Evolutionary conservation across 768 basidiomycete species (phyloP).

Genomic region (Mycena venus): DNA sequence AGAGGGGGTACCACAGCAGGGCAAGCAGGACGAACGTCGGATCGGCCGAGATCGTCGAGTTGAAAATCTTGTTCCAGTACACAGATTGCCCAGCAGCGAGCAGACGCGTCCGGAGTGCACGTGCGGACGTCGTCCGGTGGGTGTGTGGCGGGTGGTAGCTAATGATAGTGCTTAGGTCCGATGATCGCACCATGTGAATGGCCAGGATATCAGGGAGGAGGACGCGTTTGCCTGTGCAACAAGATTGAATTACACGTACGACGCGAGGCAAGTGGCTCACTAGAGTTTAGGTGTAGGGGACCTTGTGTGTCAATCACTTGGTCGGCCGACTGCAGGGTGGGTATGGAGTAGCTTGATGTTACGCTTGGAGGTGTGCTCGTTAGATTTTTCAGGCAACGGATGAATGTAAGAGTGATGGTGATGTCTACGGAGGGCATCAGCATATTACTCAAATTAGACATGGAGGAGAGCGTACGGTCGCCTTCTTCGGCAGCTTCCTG

Average conservation of each 20-base stretch:
- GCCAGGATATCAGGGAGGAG: conserved; percentile 64
- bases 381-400: conserved; percentile 54
- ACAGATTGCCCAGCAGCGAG: conserved; percentile 54
- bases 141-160: conserved; percentile 56
- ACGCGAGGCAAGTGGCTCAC: conserved; percentile 38
- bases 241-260: not conserved
- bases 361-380: conserved; percentile 38
- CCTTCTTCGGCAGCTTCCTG: conserved; percentile 57
- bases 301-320: conserved; percentile 66
- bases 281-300: conserved; percentile 56
- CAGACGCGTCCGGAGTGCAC: conserved; percentile 50
- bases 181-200: conserved; percentile 65
- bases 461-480: conserved; percentile 49
- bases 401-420: conserved; percentile 68
- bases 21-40: too few relatives aligned
- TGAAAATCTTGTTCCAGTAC: conserved; percentile 61
- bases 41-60: conserved; percentile 49
- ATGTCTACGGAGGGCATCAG: conserved; percentile 63
- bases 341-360: conserved; percentile 26
- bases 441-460: not conserved
- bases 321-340: conserved; percentile 35
- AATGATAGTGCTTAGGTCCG: conserved; percentile 54
- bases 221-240: conserved; percentile 43
- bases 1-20: conserved; percentile 70
- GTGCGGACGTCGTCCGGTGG: conserved; percentile 50